These are phyloP conservation scores for Calocybe cyanea DNA, from an alignment of 768 basidiomycete genomes.

Conservation along the genomic window DNA sequence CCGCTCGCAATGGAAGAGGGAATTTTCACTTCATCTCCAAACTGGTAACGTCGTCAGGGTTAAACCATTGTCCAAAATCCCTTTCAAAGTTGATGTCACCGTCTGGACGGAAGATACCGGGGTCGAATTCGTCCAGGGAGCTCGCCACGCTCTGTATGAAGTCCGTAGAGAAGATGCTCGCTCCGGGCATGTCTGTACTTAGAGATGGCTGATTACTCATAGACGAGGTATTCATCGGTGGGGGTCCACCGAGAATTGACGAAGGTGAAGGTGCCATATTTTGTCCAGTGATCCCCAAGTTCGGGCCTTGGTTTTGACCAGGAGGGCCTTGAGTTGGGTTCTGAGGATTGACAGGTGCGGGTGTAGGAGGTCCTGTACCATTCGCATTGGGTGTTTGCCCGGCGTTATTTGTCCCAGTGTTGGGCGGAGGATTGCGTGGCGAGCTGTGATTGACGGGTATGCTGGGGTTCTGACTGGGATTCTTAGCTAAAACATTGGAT, in stretches of 20 bases:
- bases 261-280: slow-evolving; percentile 26
- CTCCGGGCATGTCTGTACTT: slow-evolving; percentile 5
- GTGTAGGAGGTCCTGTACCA: slow-evolving; percentile 27
- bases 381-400: slow-evolving; percentile 22
- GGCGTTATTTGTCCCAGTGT: slow-evolving; percentile 1
- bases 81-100: slow-evolving; percentile 63
- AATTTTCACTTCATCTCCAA: slow-evolving; percentile 17
- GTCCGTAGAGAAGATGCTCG: slow-evolving; percentile 28
- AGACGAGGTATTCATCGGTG: slow-evolving; percentile 14
- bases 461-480: slow-evolving; percentile 26
- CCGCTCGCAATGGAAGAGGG: no score
- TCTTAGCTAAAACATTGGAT: slow-evolving; percentile 24
- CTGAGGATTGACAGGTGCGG: slow-evolving; percentile 18
- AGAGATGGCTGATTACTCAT: slow-evolving; percentile 12
- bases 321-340: slow-evolving; percentile 16
- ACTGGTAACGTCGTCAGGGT: slow-evolving; percentile 42
- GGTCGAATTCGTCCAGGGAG: slow-evolving; percentile 39
- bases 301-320: slow-evolving; percentile 6
- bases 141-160: slow-evolving; percentile 43
- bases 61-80: slow-evolving; percentile 78
- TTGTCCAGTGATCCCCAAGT: slow-evolving; percentile 3
- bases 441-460: slow-evolving; percentile 33
- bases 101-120: slow-evolving; percentile 38
- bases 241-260: slow-evolving; percentile 19
- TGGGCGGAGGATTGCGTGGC: slow-evolving; percentile 32